phyloP scores from a whole-genome alignment of 306 rosid genomes.

The Cicer chorassanicum region DNA sequence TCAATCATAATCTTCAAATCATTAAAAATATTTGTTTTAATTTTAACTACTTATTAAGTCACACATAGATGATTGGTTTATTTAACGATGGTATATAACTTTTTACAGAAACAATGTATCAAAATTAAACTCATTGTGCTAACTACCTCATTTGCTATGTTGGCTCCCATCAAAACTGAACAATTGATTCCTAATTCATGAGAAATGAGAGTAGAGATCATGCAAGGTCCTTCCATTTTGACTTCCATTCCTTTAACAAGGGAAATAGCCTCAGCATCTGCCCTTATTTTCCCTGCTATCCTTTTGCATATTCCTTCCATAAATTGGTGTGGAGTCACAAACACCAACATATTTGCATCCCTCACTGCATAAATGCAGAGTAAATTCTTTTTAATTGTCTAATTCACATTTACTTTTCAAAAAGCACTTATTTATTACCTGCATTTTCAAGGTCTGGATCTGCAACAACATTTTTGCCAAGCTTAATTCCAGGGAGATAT shows the following conservation, averaged over 20 bases:
- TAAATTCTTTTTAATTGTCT: not conserved
- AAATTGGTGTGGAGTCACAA: constrained; percentile 97
- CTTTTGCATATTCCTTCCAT: constrained; percentile 92
- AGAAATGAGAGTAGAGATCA: constrained; percentile 89
- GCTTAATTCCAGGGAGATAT: constrained; percentile 93
- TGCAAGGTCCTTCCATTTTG: constrained; percentile 97
- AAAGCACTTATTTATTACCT: constrained; percentile 49
- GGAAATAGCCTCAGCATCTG: constrained; percentile 88
- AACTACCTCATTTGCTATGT: constrained; percentile 90
- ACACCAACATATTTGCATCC: constrained; percentile 94
- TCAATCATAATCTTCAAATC: no score
- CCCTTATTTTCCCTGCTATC: constrained; percentile 72
- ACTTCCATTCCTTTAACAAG: constrained; percentile 99
- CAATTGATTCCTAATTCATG: constrained; percentile 78
- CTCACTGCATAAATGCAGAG: constrained; percentile 58
- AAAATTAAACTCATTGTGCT: not conserved
- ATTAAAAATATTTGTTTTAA: no score
- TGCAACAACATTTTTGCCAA: constrained; percentile 87
- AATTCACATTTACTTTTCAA: not conserved
- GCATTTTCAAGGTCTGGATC: constrained; percentile 92
- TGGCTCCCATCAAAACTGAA: constrained; percentile 96
- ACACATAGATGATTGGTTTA: no score
- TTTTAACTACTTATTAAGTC: no score
- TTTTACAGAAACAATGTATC: no score
- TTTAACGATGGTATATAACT: no score